Percentiles rank a stretch among this genome's conserved stretches.
Evolutionary conservation across 1,139 yeast species (phyloP).

Genomic region (Pichia sp.): DNA sequence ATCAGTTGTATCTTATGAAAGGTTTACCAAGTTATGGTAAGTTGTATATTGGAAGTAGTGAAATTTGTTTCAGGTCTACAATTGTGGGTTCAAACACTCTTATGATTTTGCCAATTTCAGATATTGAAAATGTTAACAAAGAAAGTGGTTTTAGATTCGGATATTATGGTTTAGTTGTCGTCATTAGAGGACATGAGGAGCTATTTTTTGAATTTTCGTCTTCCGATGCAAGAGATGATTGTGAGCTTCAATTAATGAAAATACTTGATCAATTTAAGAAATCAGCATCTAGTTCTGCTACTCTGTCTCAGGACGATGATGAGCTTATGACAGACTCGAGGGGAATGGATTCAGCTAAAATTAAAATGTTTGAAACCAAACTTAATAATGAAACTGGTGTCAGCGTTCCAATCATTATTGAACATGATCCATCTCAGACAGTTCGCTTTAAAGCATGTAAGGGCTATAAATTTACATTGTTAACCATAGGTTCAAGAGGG

Average conservation of each 20-base stretch:
- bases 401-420: constrained; percentile 60
- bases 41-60: constrained; percentile 59
- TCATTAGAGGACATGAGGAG: constrained; percentile 70
- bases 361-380: constrained; percentile 57
- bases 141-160: constrained; percentile 60
- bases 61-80: constrained; percentile 71
- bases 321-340: constrained; percentile 20
- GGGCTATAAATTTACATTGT: constrained; percentile 54
- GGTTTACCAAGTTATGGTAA: constrained; percentile 79
- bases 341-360: constrained; percentile 41
- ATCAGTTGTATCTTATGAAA: constrained; percentile 63
- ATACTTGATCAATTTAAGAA: constrained; percentile 38
- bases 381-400: constrained; percentile 53
- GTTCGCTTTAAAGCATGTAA: constrained; percentile 48
- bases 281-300: constrained; percentile 5
- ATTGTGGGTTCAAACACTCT: constrained; percentile 72
- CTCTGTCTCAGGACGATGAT: constrained; percentile 16
- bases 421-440: constrained; percentile 50
- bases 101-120: constrained; percentile 76
- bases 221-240: constrained; percentile 65
- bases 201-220: constrained; percentile 68
- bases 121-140: constrained; percentile 59
- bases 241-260: constrained; percentile 47
- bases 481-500: constrained; percentile 92
- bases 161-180: constrained; percentile 62